A percentile compares a stretch with the other conserved stretches of the same genome.
Conservation (phyloP, 768 basidiomycete genomes). For the Suillus americanus region DNA sequence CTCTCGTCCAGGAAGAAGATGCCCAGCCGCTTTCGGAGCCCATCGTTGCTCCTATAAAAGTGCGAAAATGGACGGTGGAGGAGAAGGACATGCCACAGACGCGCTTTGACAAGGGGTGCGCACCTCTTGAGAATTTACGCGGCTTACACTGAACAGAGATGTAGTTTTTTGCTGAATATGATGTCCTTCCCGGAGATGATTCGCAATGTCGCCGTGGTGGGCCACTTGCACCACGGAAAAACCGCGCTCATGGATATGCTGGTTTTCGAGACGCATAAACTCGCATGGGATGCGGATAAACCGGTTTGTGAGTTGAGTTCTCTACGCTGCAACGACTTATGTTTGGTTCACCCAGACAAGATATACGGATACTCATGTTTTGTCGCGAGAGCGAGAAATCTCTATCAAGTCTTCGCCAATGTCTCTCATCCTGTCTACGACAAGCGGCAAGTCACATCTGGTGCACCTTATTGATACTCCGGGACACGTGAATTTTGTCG, state of each 20-base stretch:
- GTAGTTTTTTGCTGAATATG: conserved; percentile 89
- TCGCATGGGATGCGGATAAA: conserved; percentile 90
- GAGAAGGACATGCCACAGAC: conserved; percentile 96
- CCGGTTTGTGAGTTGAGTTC: conserved; percentile 53
- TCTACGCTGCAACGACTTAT: conserved; percentile 19
- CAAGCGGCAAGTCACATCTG: conserved; percentile 89
- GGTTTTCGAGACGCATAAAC: conserved; percentile 93
- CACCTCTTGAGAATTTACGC: neutral
- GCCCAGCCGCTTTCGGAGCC: conserved; percentile 93
- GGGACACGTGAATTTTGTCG: conserved; percentile 98
- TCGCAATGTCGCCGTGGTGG: conserved; percentile 93
- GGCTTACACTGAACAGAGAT: conserved; percentile 10
- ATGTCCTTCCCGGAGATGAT: conserved; percentile 91
- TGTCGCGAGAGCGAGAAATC: conserved; percentile 86
- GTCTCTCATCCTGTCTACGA: conserved; percentile 85
- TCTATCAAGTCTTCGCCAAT: conserved; percentile 98
- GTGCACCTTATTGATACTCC: conserved; percentile 96
- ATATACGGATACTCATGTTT: conserved; percentile 93
- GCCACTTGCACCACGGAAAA: conserved; percentile 97
- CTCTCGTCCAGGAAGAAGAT: conserved; percentile 97
- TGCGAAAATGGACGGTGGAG: conserved; percentile 91
- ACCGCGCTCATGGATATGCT: conserved; percentile 97
- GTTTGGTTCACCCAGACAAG: conserved; percentile 56
- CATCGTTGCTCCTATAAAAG: conserved; percentile 92
- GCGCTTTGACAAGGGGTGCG: conserved; percentile 95